These are phyloP conservation scores for Floccularia luteovirens DNA, from an alignment of 768 basidiomycete species.

Conservation along the genomic window DNA sequence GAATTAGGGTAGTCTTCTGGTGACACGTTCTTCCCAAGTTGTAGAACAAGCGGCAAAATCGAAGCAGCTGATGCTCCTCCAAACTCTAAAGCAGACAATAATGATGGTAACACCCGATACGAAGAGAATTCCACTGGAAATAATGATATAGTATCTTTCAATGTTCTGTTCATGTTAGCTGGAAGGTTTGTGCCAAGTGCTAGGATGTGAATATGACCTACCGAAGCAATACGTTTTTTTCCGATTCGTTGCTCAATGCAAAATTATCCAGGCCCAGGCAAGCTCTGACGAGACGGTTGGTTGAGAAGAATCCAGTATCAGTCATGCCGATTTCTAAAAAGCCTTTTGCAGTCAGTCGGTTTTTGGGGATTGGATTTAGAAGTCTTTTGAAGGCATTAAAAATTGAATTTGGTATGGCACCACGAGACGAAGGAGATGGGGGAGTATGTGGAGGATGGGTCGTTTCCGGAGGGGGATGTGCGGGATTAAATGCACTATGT, in stretches of 20 bases:
- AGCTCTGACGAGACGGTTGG: constrained; percentile 78
- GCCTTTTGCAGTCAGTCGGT: constrained; percentile 63
- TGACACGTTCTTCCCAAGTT: constrained; percentile 65
- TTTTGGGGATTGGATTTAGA: constrained; percentile 82
- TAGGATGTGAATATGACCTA: constrained; percentile 23
- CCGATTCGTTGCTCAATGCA: constrained; percentile 69
- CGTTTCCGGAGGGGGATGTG: constrained; percentile 61
- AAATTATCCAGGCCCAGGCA: constrained; percentile 85
- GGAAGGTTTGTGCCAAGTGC: background rate
- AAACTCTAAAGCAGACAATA: constrained; percentile 70
- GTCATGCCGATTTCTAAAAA: constrained; percentile 82
- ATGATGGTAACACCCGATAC: constrained; percentile 81
- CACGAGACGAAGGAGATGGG: constrained; percentile 69
- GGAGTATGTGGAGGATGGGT: constrained; percentile 70
- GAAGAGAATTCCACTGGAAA: constrained; percentile 85
- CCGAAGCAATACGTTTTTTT: constrained; percentile 71
- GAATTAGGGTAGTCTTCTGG: constrained; percentile 61
- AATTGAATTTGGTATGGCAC: constrained; percentile 63
- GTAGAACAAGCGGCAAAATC: constrained; percentile 80
- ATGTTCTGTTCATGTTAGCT: constrained; percentile 36
- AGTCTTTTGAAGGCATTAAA: constrained; percentile 84
- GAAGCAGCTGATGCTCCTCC: constrained; percentile 70
- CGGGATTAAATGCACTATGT: constrained; percentile 83
- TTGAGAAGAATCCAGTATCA: constrained; percentile 75
- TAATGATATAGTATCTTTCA: constrained; percentile 73